These are phyloP conservation scores for Magnaporthales sp. DNA, from an alignment of 2,329 filamentous ascomycete species.

Conservation along the genomic window DNA sequence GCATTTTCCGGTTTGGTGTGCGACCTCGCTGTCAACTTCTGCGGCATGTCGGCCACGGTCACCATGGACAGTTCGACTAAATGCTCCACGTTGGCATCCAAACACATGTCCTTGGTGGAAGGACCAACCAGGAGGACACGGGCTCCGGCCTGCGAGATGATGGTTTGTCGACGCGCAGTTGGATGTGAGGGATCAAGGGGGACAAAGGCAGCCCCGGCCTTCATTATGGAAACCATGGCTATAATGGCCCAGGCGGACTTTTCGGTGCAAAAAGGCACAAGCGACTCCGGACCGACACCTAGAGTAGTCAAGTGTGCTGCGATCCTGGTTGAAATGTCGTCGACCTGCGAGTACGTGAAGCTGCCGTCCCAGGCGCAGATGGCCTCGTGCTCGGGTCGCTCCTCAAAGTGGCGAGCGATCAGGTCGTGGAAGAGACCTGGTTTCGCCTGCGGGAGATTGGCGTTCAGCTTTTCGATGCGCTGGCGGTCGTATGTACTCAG, in stretches of 20 bases:
- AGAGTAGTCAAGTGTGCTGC: slow-evolving; percentile 26
- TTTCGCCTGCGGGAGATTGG: not conserved
- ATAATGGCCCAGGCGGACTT: slow-evolving; percentile 15
- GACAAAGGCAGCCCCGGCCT: slow-evolving; percentile 15
- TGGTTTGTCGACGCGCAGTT: slow-evolving; percentile 8
- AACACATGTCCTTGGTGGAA: not conserved
- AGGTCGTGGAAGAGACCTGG: not conserved
- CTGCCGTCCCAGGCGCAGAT: slow-evolving; percentile 41
- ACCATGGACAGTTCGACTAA: not conserved
- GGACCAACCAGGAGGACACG: slow-evolving; percentile 7
- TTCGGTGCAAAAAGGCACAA: slow-evolving; percentile 26
- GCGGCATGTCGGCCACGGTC: not conserved
- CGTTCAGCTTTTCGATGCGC: not conserved
- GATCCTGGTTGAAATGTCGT: slow-evolving; percentile 30
- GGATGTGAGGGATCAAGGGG: slow-evolving; percentile 15
- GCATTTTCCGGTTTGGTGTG: slow-evolving; percentile 9
- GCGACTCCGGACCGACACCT: slow-evolving; percentile 27
- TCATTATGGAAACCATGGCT: slow-evolving; percentile 14
- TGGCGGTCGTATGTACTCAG: not conserved
- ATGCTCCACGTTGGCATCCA: not conserved
- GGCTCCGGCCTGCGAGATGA: slow-evolving; percentile 13
- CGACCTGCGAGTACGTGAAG: slow-evolving; percentile 36
- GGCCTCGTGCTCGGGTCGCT: slow-evolving; percentile 21
- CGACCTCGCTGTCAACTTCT: not conserved
- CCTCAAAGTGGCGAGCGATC: not conserved